Percentiles rank a stretch among this genome's conserved stretches.
These are phyloP conservation scores for Candida ulmi DNA, from an alignment of 805 yeast genomes.

Conservation along the genomic window DNA sequence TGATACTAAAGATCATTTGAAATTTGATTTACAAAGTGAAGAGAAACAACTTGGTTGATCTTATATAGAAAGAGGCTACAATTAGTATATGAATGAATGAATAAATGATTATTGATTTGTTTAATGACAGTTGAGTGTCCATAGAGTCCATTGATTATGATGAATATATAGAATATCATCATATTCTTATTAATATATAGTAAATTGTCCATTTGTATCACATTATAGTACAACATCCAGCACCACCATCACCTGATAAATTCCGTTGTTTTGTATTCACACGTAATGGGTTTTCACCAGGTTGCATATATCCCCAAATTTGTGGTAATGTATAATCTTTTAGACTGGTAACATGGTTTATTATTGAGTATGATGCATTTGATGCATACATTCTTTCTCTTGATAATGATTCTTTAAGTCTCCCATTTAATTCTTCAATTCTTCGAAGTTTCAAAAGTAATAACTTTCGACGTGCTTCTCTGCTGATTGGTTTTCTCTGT, in stretches of 20 bases:
- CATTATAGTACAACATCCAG: conserved; percentile 32
- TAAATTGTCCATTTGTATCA: conserved; percentile 5
- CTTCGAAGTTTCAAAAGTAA: conserved; percentile 55
- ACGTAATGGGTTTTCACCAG: conserved; percentile 34
- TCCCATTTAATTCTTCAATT: conserved; percentile 49
- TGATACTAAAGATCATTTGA: conserved; percentile 34
- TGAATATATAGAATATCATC: too few relatives aligned
- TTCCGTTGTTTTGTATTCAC: conserved; percentile 7
- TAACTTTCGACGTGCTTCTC: conserved; percentile 34
- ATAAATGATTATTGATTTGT: too few relatives aligned
- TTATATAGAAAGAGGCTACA: too few relatives aligned
- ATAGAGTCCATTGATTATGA: too few relatives aligned
- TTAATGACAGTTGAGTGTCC: too few relatives aligned
- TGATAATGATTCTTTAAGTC: conserved; percentile 44
- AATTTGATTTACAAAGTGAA: conserved; percentile 43
- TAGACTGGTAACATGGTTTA: conserved; percentile 28
- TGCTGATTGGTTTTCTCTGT: conserved; percentile 2
- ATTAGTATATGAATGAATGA: too few relatives aligned
- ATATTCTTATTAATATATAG: too few relatives aligned
- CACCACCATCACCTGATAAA: conserved; percentile 1
- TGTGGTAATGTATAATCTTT: conserved; percentile 35
- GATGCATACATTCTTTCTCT: conserved; percentile 61
- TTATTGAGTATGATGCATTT: conserved; percentile 47
- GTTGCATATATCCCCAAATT: conserved; percentile 33
- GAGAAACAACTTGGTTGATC: conserved; percentile 37